These are phyloP conservation scores for Stagonosporopsis tanaceti DNA, from an alignment of 2,329 filamentous ascomycete genomes.

Conservation along the genomic window DNA sequence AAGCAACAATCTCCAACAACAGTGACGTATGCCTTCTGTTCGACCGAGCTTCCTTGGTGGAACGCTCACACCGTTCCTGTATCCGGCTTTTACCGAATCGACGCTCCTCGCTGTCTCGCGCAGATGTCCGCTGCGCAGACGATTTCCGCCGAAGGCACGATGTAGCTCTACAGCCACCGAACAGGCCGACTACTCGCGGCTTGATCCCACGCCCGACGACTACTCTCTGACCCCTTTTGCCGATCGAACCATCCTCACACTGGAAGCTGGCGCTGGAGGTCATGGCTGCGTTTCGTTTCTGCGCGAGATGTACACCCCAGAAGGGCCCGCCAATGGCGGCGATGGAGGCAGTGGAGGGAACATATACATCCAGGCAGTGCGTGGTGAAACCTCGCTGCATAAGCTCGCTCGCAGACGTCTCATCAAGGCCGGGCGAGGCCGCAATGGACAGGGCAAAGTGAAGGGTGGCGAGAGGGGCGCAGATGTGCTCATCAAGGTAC, in stretches of 20 bases:
- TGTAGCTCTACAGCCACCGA: conserved; percentile 40
- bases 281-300: conserved; percentile 95
- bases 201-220: conserved; percentile 84
- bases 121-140: conserved; percentile 26
- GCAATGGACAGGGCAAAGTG: conserved; percentile 77
- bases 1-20: not conserved
- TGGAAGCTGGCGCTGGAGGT: conserved; percentile 83
- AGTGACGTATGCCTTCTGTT: conserved; percentile 43
- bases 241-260: conserved; percentile 80
- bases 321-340: conserved; percentile 92
- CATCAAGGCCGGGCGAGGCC: conserved; percentile 77
- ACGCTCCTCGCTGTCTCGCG: conserved; percentile 32
- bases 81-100: conserved; percentile 50
- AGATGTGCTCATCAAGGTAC: conserved; percentile 87
- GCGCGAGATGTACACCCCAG: conserved; percentile 85
- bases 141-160: conserved; percentile 31
- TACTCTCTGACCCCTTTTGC: conserved; percentile 85
- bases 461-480: conserved; percentile 81
- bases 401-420: conserved; percentile 83
- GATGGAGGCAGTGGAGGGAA: conserved; percentile 92
- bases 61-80: conserved; percentile 56
- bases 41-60: conserved; percentile 39
- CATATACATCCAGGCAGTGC: conserved; percentile 91
- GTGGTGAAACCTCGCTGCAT: conserved; percentile 90
- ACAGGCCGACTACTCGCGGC: conserved; percentile 40